These are phyloP conservation scores for Irpex sp. DNA, from an alignment of 1,284 basidiomycete genomes.

Conservation along the genomic window DNA sequence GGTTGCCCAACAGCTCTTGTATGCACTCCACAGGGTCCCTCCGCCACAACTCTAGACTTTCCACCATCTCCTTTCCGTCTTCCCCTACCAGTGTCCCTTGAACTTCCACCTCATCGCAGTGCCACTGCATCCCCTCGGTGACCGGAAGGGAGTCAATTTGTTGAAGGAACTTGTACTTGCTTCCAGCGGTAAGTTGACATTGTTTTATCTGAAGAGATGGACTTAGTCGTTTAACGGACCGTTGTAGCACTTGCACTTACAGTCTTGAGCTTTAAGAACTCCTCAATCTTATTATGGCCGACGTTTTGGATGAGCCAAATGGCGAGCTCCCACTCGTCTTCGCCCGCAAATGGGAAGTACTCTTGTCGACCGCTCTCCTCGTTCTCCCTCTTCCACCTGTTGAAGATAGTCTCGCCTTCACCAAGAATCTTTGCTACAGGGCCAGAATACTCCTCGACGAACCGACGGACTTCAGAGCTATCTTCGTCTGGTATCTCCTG, in stretches of 20 bases:
- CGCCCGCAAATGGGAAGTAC: slow-evolving; percentile 6
- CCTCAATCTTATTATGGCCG: slow-evolving; percentile 18
- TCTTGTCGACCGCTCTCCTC: not conserved
- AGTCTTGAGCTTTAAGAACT: slow-evolving; percentile 20
- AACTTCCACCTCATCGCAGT: slow-evolving; percentile 3
- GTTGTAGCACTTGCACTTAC: slow-evolving; percentile 11
- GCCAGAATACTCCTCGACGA: not conserved
- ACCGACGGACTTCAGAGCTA: not conserved
- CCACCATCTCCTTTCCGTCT: slow-evolving; percentile 10
- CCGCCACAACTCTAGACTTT: slow-evolving; percentile 27
- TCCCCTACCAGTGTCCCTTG: slow-evolving; percentile 14
- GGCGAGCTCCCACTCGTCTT: slow-evolving; percentile 23
- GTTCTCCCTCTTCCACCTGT: slow-evolving; percentile 2
- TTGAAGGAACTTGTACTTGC: slow-evolving; percentile 15
- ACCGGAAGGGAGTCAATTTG: slow-evolving; percentile 21
- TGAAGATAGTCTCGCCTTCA: not conserved
- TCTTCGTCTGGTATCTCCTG: not conserved
- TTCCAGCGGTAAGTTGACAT: slow-evolving; percentile 15
- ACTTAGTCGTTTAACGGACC: not conserved
- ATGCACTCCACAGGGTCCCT: slow-evolving; percentile 28
- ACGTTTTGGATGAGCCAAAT: slow-evolving; percentile 18
- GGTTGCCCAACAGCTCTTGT: slow-evolving; percentile 27
- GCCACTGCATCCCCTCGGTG: not conserved
- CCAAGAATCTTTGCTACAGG: not conserved
- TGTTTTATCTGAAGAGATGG: slow-evolving; percentile 11